phyloP scores from a whole-genome alignment of 352 stramenopile species.

The Phytophthora citrophthora region DNA sequence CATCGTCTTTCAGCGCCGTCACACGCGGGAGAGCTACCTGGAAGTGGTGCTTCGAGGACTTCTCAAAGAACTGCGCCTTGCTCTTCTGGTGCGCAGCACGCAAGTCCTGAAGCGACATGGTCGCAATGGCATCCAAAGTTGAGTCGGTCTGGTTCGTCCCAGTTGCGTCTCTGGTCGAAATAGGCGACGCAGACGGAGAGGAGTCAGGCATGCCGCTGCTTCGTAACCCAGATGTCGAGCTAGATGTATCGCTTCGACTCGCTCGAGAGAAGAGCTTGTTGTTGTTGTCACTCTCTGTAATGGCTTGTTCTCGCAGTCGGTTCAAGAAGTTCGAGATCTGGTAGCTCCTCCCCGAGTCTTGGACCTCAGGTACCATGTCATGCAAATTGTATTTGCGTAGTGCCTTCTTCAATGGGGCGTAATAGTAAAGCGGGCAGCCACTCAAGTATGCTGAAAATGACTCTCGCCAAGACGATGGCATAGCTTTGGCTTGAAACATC shows the following conservation, averaged over 20 bases:
- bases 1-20: conserved; percentile 21
- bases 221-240: conserved; percentile 12
- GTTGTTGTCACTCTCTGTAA: conserved; percentile 76
- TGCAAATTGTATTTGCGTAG: conserved; percentile 90
- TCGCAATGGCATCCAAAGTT: conserved; percentile 62
- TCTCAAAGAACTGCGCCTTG: conserved; percentile 62
- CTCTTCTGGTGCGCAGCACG: conserved; percentile 54
- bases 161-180: conserved; percentile 30
- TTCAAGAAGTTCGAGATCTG: conserved; percentile 84
- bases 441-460: conserved; percentile 82
- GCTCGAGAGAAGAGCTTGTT: conserved; percentile 75
- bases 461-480: conserved; percentile 87
- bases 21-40: conserved; percentile 45
- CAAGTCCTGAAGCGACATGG: conserved; percentile 72
- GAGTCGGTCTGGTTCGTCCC: conserved; percentile 32
- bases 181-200: conserved; percentile 46
- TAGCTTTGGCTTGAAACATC: conserved; percentile 88
- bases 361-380: conserved; percentile 85
- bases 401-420: conserved; percentile 80
- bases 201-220: conserved; percentile 37
- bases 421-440: conserved; percentile 84
- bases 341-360: conserved; percentile 84
- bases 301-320: conserved; percentile 74
- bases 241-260: conserved; percentile 31
- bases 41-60: conserved; percentile 43